phyloP scores from a whole-genome alignment of 2,329 filamentous ascomycete species.

The Calonectria pteridis region DNA sequence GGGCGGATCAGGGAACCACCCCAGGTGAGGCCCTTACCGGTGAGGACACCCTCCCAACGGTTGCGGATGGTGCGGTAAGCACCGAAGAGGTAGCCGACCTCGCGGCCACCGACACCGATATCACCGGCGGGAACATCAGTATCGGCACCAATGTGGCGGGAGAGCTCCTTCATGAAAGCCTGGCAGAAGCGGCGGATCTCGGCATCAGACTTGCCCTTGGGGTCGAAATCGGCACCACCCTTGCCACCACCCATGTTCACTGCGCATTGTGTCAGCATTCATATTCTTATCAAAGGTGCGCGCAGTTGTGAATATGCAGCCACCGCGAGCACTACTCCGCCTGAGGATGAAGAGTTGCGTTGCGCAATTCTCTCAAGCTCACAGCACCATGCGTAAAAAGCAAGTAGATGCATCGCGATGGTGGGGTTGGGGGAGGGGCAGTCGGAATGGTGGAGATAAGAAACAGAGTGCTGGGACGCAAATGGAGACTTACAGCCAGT shows the following conservation, averaged over 20 bases:
- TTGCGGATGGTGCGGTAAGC: slow-evolving; percentile 90
- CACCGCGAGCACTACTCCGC: background rate
- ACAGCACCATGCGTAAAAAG: slow-evolving; percentile 1
- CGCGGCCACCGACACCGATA: slow-evolving; percentile 91
- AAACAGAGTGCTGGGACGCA: background rate
- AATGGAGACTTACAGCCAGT: slow-evolving; percentile 79
- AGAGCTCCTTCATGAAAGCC: slow-evolving; percentile 95
- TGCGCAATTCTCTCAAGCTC: background rate
- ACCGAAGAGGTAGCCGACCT: slow-evolving; percentile 96
- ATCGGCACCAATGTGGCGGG: slow-evolving; percentile 95
- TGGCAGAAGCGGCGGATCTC: slow-evolving; percentile 98
- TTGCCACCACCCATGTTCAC: slow-evolving; percentile 92
- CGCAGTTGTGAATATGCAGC: background rate
- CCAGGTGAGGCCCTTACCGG: slow-evolving; percentile 94
- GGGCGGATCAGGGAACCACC: slow-evolving; percentile 94
- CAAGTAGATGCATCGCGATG: background rate
- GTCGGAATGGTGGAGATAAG: slow-evolving; percentile 21
- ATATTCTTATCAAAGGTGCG: background rate
- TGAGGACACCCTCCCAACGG: slow-evolving; percentile 95
- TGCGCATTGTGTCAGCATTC: slow-evolving; percentile 33
- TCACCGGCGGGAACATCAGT: slow-evolving; percentile 97
- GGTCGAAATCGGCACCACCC: slow-evolving; percentile 98
- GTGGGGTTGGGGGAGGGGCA: background rate
- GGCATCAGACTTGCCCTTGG: slow-evolving; percentile 97
- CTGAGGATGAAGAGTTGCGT: background rate